Evolutionary conservation across 352 stramenopile species (phyloP).

Genomic region (Globisporangium uncinulatum): DNA sequence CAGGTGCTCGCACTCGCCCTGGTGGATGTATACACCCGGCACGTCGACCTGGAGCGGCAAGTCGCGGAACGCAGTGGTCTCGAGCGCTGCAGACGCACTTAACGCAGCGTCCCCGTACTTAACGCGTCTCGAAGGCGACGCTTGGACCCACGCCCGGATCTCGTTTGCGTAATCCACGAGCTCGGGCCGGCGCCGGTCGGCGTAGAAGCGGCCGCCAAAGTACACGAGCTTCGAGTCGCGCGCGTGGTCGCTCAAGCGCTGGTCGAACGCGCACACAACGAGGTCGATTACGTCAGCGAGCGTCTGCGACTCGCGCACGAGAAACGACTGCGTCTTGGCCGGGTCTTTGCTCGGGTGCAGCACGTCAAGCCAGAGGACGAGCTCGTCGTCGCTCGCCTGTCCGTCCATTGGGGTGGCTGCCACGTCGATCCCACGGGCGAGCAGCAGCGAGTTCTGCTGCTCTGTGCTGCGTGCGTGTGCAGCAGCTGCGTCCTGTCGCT

Average conservation of each 20-base stretch:
- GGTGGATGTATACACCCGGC: constrained; percentile 64
- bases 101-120: constrained; percentile 22
- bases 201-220: constrained; percentile 56
- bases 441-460: constrained; percentile 11
- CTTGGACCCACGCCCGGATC: constrained; percentile 51
- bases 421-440: constrained; percentile 4
- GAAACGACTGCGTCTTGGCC: constrained; percentile 59
- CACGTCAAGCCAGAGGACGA: constrained; percentile 67
- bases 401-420: background rate
- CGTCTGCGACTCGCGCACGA: constrained; percentile 53
- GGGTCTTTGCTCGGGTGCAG: constrained; percentile 67
- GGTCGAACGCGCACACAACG: constrained; percentile 61
- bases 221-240: constrained; percentile 52
- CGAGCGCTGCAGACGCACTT: constrained; percentile 17
- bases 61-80: constrained; percentile 43
- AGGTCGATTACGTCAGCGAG: constrained; percentile 52
- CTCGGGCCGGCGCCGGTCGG: constrained; percentile 30
- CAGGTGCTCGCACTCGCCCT: constrained; percentile 75
- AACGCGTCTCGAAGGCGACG: constrained; percentile 20
- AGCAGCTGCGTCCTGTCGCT: constrained; percentile 1
- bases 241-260: constrained; percentile 35
- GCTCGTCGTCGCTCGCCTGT: constrained; percentile 25
- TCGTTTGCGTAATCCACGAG: constrained; percentile 49
- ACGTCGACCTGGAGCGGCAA: constrained; percentile 48
- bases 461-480: constrained; percentile 12